phyloP scores from a whole-genome alignment of 2,329 filamentous ascomycete genomes.

The Aspergillus ruber region DNA sequence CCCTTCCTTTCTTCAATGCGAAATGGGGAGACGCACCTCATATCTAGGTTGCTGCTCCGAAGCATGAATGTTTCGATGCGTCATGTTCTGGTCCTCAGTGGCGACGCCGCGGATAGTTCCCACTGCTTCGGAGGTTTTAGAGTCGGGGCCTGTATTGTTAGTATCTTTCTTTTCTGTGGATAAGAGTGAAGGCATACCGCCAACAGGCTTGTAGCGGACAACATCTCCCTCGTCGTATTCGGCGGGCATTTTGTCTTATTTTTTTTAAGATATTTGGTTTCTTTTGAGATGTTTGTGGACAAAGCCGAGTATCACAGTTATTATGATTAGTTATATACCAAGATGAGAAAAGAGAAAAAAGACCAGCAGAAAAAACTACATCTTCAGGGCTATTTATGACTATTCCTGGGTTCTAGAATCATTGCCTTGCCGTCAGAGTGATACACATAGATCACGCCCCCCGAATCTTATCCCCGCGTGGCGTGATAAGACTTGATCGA shows the following conservation, averaged over 20 bases:
- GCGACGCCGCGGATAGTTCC: conserved; percentile 33
- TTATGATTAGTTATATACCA: too few species aligned
- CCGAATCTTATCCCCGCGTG: background rate
- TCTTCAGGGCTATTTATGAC: too few species aligned
- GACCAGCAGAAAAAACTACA: too few species aligned
- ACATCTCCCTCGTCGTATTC: conserved; percentile 27
- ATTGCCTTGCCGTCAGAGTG: too few species aligned
- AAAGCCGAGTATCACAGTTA: too few species aligned
- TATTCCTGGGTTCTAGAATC: too few species aligned
- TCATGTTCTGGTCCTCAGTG: conserved; percentile 25
- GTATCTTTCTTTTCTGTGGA: background rate
- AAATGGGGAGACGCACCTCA: conserved; percentile 22
- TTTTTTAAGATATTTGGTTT: background rate
- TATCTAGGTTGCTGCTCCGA: conserved; percentile 31
- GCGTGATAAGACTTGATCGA: background rate
- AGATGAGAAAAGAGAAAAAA: too few species aligned
- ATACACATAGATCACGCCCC: background rate
- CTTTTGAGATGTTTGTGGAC: too few species aligned
- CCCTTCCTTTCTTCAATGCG: background rate
- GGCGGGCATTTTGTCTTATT: conserved; percentile 17
- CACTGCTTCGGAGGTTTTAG: conserved; percentile 32
- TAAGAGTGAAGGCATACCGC: conserved; percentile 23
- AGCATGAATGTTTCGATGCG: conserved; percentile 32
- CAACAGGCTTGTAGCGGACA: conserved; percentile 38
- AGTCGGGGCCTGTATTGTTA: conserved; percentile 26